A percentile compares a stretch with the other conserved stretches of the same genome.
phyloP scores from a whole-genome alignment of 805 yeast species.

The Saccharomycopsis guyanensis region DNA sequence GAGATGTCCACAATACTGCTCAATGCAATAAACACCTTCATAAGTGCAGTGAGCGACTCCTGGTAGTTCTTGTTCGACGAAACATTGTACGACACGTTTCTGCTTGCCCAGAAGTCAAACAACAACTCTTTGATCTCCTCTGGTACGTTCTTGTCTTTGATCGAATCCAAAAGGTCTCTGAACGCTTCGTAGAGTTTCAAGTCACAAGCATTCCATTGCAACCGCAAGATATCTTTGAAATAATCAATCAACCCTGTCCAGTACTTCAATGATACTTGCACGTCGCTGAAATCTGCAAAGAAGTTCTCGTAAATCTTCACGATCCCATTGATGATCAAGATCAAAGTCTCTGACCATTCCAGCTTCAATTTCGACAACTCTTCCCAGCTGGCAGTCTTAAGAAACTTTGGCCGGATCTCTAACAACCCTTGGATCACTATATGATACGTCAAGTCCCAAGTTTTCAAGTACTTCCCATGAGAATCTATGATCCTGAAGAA shows the following conservation, averaged over 20 bases:
- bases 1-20: slow-evolving; percentile 31
- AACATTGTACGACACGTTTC: slow-evolving; percentile 39
- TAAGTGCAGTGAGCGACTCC: slow-evolving; percentile 49
- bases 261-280: slow-evolving; percentile 26
- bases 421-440: slow-evolving; percentile 56
- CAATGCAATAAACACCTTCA: slow-evolving; percentile 45
- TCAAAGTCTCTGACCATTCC: slow-evolving; percentile 55
- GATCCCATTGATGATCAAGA: slow-evolving; percentile 57
- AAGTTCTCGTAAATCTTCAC: slow-evolving; percentile 52
- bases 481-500: slow-evolving; percentile 75
- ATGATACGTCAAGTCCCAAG: slow-evolving; percentile 63
- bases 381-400: slow-evolving; percentile 21
- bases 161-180: slow-evolving; percentile 36
- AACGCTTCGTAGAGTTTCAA: slow-evolving; percentile 48
- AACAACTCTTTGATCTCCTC: slow-evolving; percentile 31
- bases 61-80: slow-evolving; percentile 38
- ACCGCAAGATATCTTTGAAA: slow-evolving; percentile 33
- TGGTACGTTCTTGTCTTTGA: slow-evolving; percentile 27
- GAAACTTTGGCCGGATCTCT: slow-evolving; percentile 17
- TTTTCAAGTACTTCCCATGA: slow-evolving; percentile 48
- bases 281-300: slow-evolving; percentile 31
- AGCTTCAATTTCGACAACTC: slow-evolving; percentile 13
- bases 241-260: slow-evolving; percentile 56
- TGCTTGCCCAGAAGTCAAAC: slow-evolving; percentile 44
- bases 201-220: slow-evolving; percentile 46